Evolutionary conservation across 257 asterid species (phyloP).

Genomic region (Misopates orontium): DNA sequence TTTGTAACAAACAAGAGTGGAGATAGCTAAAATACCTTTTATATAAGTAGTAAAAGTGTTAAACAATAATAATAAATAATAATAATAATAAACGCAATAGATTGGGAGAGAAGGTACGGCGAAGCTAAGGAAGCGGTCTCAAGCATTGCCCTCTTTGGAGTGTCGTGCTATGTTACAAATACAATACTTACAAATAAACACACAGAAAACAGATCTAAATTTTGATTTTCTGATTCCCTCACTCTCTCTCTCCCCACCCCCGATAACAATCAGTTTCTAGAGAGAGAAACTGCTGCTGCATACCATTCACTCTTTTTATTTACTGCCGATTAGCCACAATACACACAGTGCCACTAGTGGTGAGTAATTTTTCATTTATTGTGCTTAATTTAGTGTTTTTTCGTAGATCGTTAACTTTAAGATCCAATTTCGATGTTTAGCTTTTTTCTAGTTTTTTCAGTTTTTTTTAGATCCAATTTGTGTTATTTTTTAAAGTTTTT

Average conservation of each 20-base stretch:
- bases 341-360: no score
- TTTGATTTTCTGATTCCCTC: not conserved
- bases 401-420: constrained; percentile 27
- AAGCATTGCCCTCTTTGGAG: constrained; percentile 3
- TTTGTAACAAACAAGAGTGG: no score
- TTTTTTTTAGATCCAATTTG: not conserved
- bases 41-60: no score
- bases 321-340: no score
- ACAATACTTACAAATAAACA: no score
- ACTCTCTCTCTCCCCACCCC: not conserved
- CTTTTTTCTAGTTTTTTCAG: not conserved
- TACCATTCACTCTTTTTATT: no score
- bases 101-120: constrained; percentile 16
- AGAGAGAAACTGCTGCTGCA: no score
- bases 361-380: not conserved
- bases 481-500: not conserved
- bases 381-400: constrained; percentile 9
- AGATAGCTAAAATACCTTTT: no score
- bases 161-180: not conserved
- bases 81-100: not conserved
- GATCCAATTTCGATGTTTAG: not conserved
- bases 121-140: constrained; percentile 2
- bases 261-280: not conserved
- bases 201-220: not conserved
- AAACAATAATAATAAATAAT: no score